phyloP scores from a whole-genome alignment of 352 stramenopile species.

The Phytophthora pisi region DNA sequence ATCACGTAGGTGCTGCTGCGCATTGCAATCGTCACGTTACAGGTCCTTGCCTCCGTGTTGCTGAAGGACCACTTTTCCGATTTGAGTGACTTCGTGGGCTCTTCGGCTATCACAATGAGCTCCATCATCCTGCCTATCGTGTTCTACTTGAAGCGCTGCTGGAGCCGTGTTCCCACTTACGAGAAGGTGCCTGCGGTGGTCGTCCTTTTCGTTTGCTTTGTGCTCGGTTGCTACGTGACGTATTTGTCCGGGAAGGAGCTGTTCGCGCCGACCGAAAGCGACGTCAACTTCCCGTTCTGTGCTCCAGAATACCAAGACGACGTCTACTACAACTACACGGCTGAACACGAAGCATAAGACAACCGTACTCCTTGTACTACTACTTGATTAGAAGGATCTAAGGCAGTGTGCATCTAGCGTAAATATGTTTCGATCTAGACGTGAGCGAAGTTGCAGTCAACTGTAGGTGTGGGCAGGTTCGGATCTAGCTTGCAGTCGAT shows the following conservation, averaged over 20 bases:
- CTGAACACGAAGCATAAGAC: slow-evolving; percentile 14
- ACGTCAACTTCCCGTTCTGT: slow-evolving; percentile 38
- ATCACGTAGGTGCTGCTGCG: slow-evolving; percentile 41
- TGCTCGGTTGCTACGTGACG: slow-evolving; percentile 37
- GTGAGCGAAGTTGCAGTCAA: slow-evolving; percentile 17
- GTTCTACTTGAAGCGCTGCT: slow-evolving; percentile 38
- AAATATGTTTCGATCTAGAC: slow-evolving; percentile 17
- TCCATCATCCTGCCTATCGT: slow-evolving; percentile 49
- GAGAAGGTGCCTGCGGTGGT: slow-evolving; percentile 34
- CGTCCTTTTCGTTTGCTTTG: slow-evolving; percentile 29
- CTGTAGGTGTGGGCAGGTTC: not conserved
- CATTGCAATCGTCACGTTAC: slow-evolving; percentile 33
- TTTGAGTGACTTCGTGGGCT: slow-evolving; percentile 44
- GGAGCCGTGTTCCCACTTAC: slow-evolving; percentile 32
- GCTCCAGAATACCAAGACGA: slow-evolving; percentile 29
- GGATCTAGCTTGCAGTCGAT: slow-evolving; percentile 22
- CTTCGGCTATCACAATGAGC: slow-evolving; percentile 43
- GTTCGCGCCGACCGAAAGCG: slow-evolving; percentile 24
- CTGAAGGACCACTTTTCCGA: slow-evolving; percentile 46
- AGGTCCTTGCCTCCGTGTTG: slow-evolving; percentile 39
- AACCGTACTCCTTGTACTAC: too few relatives aligned
- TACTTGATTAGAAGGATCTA: not conserved
- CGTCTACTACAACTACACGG: slow-evolving; percentile 36
- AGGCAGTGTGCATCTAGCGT: not conserved
- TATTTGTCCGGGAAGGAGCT: slow-evolving; percentile 33